These are phyloP conservation scores for Coniochaeta pulveracea DNA, from an alignment of 2,329 filamentous ascomycete genomes.

Conservation along the genomic window DNA sequence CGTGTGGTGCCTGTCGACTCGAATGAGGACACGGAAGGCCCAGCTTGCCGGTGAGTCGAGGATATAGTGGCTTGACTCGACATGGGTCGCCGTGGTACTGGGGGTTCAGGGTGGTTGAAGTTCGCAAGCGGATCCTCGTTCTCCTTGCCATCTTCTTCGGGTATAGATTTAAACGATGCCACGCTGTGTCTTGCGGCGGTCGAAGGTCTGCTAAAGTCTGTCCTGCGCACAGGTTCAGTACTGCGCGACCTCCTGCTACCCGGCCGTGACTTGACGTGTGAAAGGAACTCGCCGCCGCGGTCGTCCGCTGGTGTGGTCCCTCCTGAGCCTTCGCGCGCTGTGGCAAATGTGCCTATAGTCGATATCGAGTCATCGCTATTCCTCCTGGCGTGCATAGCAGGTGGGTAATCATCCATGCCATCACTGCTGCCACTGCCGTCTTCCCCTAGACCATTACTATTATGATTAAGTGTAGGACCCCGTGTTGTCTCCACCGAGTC, in stretches of 20 bases:
- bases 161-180: constrained; percentile 13
- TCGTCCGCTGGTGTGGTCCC: constrained; percentile 12
- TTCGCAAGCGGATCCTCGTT: constrained; percentile 4
- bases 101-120: constrained; percentile 10
- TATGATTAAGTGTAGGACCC: constrained; percentile 24
- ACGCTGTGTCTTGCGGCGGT: constrained; percentile 10
- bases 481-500: constrained; percentile 52
- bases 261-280: constrained; percentile 10
- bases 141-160: constrained; percentile 11
- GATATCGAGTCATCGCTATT: constrained; percentile 38
- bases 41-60: constrained; percentile 34
- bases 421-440: constrained; percentile 10
- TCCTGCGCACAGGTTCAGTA: constrained; percentile 7
- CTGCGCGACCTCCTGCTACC: constrained; percentile 17
- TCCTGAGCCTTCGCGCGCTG: constrained; percentile 37
- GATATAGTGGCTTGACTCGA: constrained; percentile 24
- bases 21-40: constrained; percentile 45
- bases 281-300: constrained; percentile 14
- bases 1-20: constrained; percentile 47
- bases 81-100: constrained; percentile 30
- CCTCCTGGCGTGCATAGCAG: constrained; percentile 19
- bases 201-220: constrained; percentile 9
- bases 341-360: constrained; percentile 44
- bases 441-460: constrained; percentile 1
- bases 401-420: constrained; percentile 2